A percentile compares a stretch with the other conserved stretches of the same genome.
Evolutionary conservation across 1,284 basidiomycete species (phyloP).

Genomic region (Ceratobasidium theobromae): DNA sequence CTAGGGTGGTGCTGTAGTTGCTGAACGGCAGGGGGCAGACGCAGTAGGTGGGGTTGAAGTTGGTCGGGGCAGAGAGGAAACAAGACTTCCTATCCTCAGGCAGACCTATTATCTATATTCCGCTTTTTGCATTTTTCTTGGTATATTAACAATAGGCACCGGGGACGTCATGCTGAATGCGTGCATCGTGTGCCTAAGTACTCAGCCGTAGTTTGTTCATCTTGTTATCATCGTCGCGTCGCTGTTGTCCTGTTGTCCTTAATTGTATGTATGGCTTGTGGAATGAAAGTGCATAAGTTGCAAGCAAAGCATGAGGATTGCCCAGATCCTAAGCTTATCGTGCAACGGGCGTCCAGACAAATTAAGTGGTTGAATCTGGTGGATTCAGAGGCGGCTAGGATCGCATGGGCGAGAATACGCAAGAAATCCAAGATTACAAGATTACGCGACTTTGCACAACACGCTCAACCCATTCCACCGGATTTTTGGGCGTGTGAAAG

Average conservation of each 20-base stretch:
- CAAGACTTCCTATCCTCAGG: not conserved
- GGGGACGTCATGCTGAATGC: not conserved
- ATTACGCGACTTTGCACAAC: no score
- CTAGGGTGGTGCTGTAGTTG: no score
- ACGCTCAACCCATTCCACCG: no score
- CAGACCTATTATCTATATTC: not conserved
- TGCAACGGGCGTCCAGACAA: not conserved
- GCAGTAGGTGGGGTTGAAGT: not conserved
- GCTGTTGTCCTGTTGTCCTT: not conserved
- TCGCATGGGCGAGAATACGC: no score
- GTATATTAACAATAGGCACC: not conserved
- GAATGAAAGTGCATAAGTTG: not conserved
- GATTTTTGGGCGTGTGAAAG: no score
- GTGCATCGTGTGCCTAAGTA: not conserved
- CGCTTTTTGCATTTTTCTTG: not conserved
- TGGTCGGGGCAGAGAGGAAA: not conserved
- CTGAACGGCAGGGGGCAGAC: no score
- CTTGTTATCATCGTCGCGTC: not conserved
- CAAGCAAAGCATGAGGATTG: not conserved
- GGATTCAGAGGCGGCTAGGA: no score
- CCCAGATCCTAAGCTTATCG: not conserved
- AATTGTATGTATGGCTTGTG: not conserved
- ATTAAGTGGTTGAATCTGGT: no score
- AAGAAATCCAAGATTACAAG: no score
- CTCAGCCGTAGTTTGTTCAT: not conserved